A percentile compares a stretch with the other conserved stretches of the same genome.
These are phyloP conservation scores for Myxozyma nipponensis DNA, from an alignment of 805 yeast species.

Conservation along the genomic window DNA sequence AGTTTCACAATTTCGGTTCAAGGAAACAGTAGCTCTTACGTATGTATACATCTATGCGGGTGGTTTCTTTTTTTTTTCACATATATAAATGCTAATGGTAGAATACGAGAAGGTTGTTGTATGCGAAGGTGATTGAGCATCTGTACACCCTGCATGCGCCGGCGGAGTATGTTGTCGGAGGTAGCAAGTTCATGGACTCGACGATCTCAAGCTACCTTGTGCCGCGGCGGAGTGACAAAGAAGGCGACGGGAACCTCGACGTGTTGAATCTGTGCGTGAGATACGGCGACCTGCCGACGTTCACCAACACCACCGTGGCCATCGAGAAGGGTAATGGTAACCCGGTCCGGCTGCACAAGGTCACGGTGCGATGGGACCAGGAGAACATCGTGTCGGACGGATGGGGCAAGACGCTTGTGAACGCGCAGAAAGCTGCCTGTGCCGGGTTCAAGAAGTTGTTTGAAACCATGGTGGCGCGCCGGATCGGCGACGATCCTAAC, in stretches of 20 bases:
- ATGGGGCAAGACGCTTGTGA: not conserved
- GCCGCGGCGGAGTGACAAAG: not conserved
- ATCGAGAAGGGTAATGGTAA: not conserved
- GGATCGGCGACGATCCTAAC: not conserved
- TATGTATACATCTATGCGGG: no score
- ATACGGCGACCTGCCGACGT: conserved; percentile 15
- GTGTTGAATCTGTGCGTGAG: conserved; percentile 18
- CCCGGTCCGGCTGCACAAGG: not conserved
- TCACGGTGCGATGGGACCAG: not conserved
- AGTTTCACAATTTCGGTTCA: no score
- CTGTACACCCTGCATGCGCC: not conserved
- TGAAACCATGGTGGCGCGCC: not conserved
- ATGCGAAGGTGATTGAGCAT: no score
- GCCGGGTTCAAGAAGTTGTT: not conserved
- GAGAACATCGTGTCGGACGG: not conserved
- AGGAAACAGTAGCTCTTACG: no score
- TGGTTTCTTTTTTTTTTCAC: no score
- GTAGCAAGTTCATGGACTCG: not conserved
- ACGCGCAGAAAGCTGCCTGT: not conserved
- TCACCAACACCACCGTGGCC: conserved; percentile 14
- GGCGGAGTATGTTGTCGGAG: not conserved
- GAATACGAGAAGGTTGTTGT: no score
- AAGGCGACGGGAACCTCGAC: conserved; percentile 13
- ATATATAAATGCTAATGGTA: no score
- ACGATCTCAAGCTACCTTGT: not conserved